Base-by-base conservation (phyloP, 2,329 filamentous ascomycete genomes). In the Colletotrichum australisinense region DNA sequence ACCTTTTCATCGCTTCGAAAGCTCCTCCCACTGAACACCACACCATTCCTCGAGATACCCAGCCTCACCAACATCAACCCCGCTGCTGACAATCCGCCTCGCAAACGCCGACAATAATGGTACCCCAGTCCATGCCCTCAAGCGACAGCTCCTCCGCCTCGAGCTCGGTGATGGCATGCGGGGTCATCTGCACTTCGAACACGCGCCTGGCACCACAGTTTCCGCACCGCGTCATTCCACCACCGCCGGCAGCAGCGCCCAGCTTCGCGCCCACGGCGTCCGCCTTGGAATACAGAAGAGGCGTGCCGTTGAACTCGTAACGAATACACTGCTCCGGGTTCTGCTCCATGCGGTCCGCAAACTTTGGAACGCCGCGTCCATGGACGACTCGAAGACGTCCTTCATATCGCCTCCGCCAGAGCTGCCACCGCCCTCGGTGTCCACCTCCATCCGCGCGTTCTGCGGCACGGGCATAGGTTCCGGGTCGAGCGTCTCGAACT, bases 111-210 rank as follows among this genome's bases (percentile, higher is more conserved):
- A 98, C 86, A 71, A 99, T 91, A 9, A 99, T 89, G 0, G 95
- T 98, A 0, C 96, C 96, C 97, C 97, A 99, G 79, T 99, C 97
- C 97, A 99, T 99, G 0, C 95, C 97, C 86, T 97, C 88, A 24
- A 93, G 79, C 52, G 89, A 90, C 77, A 91, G 81, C 69, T 93
- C 92, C 55, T 95, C 93, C 11, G 89, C 92, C 85, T 98, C 97
- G 67, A 98, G 86, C 86, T 97, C 93, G 35, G 91, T 91, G 78
- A 99, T 99, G 3, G 95, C 93, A 80, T 97, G 93, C 53, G 97
- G 97, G 76, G 93, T 95, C 76, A 99, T 86, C 86, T 99, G 97
- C 72, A 98, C 87, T 87, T 99, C 97, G 81, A 98, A 98, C 16
- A 93, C 91, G 75, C 96, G 90, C 63, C 89, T 86, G 0, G 88